phyloP scores from a whole-genome alignment of 495 filamentous ascomycete genomes.

The Xylaria longipes region DNA sequence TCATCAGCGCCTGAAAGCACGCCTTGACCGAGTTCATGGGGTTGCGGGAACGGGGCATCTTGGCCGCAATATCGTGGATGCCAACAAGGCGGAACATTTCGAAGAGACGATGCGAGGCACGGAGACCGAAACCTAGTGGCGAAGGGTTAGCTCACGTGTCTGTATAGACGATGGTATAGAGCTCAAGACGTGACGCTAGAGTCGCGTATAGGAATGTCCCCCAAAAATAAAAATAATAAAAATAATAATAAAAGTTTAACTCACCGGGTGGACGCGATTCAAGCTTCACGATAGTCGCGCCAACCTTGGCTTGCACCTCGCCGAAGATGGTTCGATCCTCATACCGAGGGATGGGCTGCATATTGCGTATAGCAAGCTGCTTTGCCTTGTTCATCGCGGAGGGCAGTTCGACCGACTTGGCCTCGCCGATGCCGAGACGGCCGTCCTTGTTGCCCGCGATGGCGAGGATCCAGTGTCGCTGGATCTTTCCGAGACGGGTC shows the following conservation, averaged over 20 bases:
- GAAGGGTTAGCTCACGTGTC: neutral
- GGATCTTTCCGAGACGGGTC: slow-evolving; percentile 93
- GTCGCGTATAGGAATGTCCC: neutral
- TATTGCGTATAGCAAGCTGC: slow-evolving; percentile 79
- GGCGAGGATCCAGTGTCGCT: slow-evolving; percentile 68
- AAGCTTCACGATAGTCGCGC: slow-evolving; percentile 80
- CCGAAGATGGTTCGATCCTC: slow-evolving; percentile 92
- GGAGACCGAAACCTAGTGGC: slow-evolving; percentile 81
- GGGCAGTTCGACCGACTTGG: slow-evolving; percentile 75
- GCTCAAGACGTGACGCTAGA: neutral
- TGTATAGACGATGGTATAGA: neutral
- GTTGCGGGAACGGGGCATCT: slow-evolving; percentile 80
- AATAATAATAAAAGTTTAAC: too few species aligned
- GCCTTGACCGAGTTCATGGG: slow-evolving; percentile 98
- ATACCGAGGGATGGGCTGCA: slow-evolving; percentile 86
- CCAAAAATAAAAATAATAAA: neutral
- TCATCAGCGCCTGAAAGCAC: slow-evolving; percentile 77
- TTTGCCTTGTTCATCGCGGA: slow-evolving; percentile 71
- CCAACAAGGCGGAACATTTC: slow-evolving; percentile 87
- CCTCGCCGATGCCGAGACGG: slow-evolving; percentile 85
- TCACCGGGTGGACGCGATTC: slow-evolving; percentile 85
- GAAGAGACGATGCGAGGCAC: slow-evolving; percentile 87
- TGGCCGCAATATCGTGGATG: slow-evolving; percentile 83
- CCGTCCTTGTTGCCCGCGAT: slow-evolving; percentile 87
- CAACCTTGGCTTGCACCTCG: slow-evolving; percentile 81